Conservation (phyloP, 306 rosid genomes). For the Carpinus fangiana region DNA sequence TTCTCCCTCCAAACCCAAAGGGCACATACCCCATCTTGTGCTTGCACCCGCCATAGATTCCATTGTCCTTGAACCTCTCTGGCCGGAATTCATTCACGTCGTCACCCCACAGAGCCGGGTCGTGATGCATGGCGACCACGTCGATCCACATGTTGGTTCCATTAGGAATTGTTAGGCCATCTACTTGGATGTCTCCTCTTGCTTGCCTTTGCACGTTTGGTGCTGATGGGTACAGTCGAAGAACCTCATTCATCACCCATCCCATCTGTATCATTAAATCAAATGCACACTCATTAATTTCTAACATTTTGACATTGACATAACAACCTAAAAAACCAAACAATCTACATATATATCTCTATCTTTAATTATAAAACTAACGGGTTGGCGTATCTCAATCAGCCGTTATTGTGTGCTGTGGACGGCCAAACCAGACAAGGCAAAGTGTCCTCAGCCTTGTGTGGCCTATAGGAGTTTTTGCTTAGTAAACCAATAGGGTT, state of each 20-base stretch:
- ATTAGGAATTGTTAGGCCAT: constrained; percentile 52
- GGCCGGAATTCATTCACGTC: constrained; percentile 77
- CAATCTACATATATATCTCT: no score
- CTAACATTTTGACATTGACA: neutral
- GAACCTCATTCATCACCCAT: constrained; percentile 83
- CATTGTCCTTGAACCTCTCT: constrained; percentile 60
- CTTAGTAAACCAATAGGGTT: neutral
- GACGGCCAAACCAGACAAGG: neutral
- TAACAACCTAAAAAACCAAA: neutral
- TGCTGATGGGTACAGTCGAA: constrained; percentile 79
- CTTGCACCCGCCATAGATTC: constrained; percentile 58
- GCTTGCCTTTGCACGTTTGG: constrained; percentile 92
- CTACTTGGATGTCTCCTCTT: constrained; percentile 56
- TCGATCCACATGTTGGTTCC: constrained; percentile 94
- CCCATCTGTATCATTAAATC: constrained; percentile 61
- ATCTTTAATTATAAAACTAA: neutral
- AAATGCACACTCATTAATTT: neutral
- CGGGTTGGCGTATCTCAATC: neutral
- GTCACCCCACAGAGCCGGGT: constrained; percentile 61
- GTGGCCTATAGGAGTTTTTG: no score
- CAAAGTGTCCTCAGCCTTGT: neutral
- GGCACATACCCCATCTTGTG: constrained; percentile 91
- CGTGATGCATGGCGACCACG: constrained; percentile 80
- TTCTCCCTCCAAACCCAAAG: constrained; percentile 89
- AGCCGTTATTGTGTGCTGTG: neutral